Base-by-base conservation (phyloP, 306 rosid species). In the Cyclanthera cordifolia region DNA sequence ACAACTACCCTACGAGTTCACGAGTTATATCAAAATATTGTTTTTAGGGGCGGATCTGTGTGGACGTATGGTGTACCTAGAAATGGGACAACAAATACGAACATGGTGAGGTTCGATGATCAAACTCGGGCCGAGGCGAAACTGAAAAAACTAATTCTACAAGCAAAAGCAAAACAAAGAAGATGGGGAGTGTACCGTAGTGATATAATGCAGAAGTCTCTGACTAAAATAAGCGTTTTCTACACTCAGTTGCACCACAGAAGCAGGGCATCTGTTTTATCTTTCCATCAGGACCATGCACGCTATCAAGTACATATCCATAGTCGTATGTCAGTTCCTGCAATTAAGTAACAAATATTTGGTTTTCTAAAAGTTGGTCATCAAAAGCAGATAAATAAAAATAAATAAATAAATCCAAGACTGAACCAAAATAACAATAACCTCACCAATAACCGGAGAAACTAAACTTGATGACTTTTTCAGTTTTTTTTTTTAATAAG, bases 321-420 rank as follows among this genome's bases (percentile, higher is more conserved):
- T 94, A 94, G 80, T 94, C 99, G 59, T 94, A 94, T 0, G 97
- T 83, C 80, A 94, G 80, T 69, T 94, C 99, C 96, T 93, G 75
- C 82, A 60, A 78, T 34, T 23, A 74, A 70, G 51, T 32, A 63
- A 56, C 23, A 15, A 19, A 54, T 37, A 34, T 39, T 70, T 68
- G 39, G 54, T 19, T 61, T 13, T 27, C 10, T n/a, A 27, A 57
- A 57, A 41, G 21, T 15, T 63, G 37, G 4, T 58, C 46, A n/a
- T 32, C 48, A 37, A 13, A 60, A 19, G 23, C 4, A 15, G 27
- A 25, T 37, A 58, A 24, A 24, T 37, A 30, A 24, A 48, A n/a
- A 60, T 1, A 13, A 37, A n/a, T n/a, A n/a, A 8, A 7, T 0
- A 3, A 0, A n/a, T 4, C 59, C 65, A 51, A 41, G 24, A 52